These are phyloP conservation scores for Podaxis sp. DNA, from an alignment of 768 basidiomycete species.

Conservation along the genomic window DNA sequence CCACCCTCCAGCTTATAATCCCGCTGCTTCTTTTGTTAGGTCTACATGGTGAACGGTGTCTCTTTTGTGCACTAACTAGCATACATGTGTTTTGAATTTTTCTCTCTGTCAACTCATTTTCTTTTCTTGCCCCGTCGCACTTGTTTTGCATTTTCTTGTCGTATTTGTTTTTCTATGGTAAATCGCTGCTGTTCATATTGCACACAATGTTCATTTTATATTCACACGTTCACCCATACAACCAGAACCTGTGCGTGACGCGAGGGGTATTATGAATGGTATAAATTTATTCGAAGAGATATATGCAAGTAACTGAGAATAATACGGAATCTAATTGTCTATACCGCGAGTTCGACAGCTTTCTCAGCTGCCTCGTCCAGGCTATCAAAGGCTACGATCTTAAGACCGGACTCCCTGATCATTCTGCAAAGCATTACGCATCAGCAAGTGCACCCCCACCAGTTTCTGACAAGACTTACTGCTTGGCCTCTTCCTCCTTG, in stretches of 20 bases:
- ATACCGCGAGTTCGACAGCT: conserved; percentile 70
- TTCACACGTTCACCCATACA: conserved; percentile 7
- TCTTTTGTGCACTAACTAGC: conserved; percentile 18
- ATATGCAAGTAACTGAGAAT: neutral
- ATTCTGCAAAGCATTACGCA: conserved; percentile 53
- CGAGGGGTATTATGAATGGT: conserved; percentile 16
- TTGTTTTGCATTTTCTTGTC: conserved; percentile 27
- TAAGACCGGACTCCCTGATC: conserved; percentile 89
- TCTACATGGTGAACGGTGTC: conserved; percentile 47
- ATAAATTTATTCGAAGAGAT: conserved; percentile 9
- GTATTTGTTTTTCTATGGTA: conserved; percentile 38
- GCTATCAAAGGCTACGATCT: conserved; percentile 91
- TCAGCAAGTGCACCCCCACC: neutral
- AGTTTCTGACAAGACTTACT: conserved; percentile 49
- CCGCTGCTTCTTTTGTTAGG: conserved; percentile 38
- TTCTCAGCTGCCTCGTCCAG: conserved; percentile 89
- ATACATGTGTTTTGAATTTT: conserved; percentile 31
- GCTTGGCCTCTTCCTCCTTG: conserved; percentile 93
- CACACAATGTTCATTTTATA: conserved; percentile 22
- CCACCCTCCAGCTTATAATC: conserved; percentile 13
- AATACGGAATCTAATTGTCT: conserved; percentile 25
- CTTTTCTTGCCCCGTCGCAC: conserved; percentile 20
- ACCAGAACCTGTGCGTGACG: neutral
- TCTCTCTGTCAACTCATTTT: conserved; percentile 36
- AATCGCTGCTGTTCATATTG: conserved; percentile 34